Evolutionary conservation across 176 grass and related monocot genomes (phyloP), one percentile per base, ranked within the genome.

Genomic region (Bolboschoenus planiculmis): DNA sequence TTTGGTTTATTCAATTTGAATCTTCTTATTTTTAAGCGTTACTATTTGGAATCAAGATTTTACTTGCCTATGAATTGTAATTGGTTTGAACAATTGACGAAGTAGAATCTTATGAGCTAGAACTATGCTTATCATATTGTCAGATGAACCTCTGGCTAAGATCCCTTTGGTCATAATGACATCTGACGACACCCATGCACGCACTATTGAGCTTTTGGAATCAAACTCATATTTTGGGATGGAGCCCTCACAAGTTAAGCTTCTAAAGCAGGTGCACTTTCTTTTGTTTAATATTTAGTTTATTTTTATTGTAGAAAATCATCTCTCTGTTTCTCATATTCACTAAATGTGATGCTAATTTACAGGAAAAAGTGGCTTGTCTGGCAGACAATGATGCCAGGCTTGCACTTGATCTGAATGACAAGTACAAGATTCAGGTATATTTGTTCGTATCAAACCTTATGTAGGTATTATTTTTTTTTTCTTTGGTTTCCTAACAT

Each of bases 371-470:
- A 87, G 95, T 95, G 42, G 90, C 95, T 7, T 98, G 95, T 88
- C 36, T 98, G 68, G 86, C 88, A 47, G 92, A 98, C 81, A 95
- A 91, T 87, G 89, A 90, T 93, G 95, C 92, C 85, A 91, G 89
- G 27, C 80, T 98, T 90, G 92, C 95, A 82, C 83, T 98, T 84
- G 95, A 98, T 64, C 86, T 89, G 82, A 93, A 87, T 79, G 92
- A 98, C 43, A 93, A 98, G 70, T 98, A 98, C 82, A 98, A 95
- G 86, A 95, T 98, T 65, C 95, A 98, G 95, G 95, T 94, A 81
- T 57, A 10, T 46, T 47, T 23, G 2, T 81, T 48, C 2, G 59
- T 73, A 24, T 51, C 5, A 60, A 62, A 64, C 60, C 59, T 44
- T 43, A 34, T 79, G 20, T 48, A 83, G 29, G 5, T 46, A 67